Evolutionary conservation across 805 yeast genomes (phyloP), one percentile per base, ranked within the genome.

Genomic region (Candida krabiensis): DNA sequence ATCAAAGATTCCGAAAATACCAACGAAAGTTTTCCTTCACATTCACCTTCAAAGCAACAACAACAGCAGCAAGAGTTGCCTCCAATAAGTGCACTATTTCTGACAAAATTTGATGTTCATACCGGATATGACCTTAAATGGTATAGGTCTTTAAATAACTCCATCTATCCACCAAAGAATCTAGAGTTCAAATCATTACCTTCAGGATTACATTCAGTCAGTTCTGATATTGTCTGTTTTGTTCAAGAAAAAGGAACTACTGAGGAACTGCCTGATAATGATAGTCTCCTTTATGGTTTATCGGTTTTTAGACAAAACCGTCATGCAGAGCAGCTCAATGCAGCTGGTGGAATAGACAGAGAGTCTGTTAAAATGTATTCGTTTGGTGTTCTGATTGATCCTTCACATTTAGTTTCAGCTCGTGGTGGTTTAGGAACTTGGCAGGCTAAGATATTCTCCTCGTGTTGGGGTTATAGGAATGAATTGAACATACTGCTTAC

Each of bases 181-280:
- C 52, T 82, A 3, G 89, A 83, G 57, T 82, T 71, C 60, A 75
- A 78, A 46, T 66, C 80, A n/a, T 60, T 83, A 30, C 89, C 89
- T 0, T 79, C 86, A 0, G 88, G 90, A 1, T 63, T 80, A 2
- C 89, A 83, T 51, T 68, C 74, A 11, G 65, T 67, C 3, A 56
- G 58, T 15, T 40, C 50, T 11, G 89, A 83, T 51, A 72, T 75
- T 2, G 66, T 82, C 1, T 73, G 75, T 36, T 81, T 82, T 58
- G 71, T 69, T 2, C 60, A 56, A 11, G 45, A 50, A 28, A 49
- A 53, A 26, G 44, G 38, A 7, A 60, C 56, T 26, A 39, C 44
- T 9, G 40, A 51, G 8, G 44, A 37, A 2, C 24, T 19, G 12
- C 23, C 38, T 3, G 46, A 38, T 4, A 43, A 48, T n/a, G 43